phyloP scores from a whole-genome alignment of 768 basidiomycete genomes.

The Tricholoma bakamatsutake region DNA sequence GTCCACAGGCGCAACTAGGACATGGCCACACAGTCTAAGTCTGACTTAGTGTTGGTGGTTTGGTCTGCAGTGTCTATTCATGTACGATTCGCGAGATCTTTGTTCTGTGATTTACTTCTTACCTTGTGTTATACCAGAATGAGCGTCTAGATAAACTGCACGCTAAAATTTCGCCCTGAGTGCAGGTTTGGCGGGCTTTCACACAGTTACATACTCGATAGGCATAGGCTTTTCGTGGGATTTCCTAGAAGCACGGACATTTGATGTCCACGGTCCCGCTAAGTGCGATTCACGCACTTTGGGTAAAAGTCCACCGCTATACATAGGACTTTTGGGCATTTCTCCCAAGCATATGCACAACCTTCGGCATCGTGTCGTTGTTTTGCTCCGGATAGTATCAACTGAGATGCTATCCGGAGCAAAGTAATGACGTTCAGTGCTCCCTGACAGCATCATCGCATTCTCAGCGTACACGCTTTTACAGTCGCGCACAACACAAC shows the following conservation, averaged over 20 bases:
- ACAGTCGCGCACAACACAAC: not conserved
- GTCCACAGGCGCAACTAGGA: no score
- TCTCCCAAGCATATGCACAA: not conserved
- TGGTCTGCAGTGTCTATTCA: not conserved
- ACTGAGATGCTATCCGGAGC: not conserved
- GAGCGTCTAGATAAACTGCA: constrained; percentile 3
- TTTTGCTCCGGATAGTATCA: not conserved
- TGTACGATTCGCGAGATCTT: not conserved
- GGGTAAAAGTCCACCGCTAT: not conserved
- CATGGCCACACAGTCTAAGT: no score
- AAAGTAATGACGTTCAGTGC: not conserved
- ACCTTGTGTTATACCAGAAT: not conserved
- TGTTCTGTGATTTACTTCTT: not conserved
- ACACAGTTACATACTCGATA: not conserved
- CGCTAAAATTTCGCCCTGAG: not conserved
- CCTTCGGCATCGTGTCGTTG: not conserved
- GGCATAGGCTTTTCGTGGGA: not conserved
- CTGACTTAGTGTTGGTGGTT: not conserved
- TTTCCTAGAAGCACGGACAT: not conserved
- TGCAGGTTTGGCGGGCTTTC: not conserved
- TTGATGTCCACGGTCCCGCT: not conserved
- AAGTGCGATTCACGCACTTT: not conserved
- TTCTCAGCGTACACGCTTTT: not conserved
- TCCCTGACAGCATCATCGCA: not conserved
- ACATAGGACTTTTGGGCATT: not conserved